Conservation (phyloP, 2,329 filamentous ascomycete species). For the Colletotrichum sidae region DNA sequence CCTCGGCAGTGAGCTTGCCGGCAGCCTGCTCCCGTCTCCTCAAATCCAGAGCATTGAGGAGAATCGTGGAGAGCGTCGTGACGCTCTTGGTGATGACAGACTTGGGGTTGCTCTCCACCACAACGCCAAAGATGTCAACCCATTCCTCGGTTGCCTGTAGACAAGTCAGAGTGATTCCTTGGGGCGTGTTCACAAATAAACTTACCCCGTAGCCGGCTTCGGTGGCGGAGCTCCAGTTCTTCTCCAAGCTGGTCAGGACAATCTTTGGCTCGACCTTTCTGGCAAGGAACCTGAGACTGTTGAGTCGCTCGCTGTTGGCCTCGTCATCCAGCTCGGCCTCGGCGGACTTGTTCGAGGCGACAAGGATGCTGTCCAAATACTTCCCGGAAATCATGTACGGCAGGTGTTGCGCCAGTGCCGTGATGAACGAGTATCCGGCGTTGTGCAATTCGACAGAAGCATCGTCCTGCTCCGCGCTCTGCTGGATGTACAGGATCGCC, state of each 20-base stretch:
- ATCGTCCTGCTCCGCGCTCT: conserved; percentile 67
- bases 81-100: conserved; percentile 81
- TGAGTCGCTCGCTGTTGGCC: conserved; percentile 72
- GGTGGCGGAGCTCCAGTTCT: conserved; percentile 77
- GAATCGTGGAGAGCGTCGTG: conserved; percentile 72
- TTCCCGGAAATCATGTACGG: conserved; percentile 88
- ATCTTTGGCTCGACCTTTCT: conserved; percentile 81
- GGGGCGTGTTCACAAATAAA: conserved; percentile 2
- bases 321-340: conserved; percentile 69
- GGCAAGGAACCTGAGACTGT: conserved; percentile 80
- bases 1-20: conserved; percentile 55
- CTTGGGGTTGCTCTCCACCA: conserved; percentile 84
- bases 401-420: conserved; percentile 82
- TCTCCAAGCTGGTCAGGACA: conserved; percentile 78
- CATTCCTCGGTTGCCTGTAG: conserved; percentile 74
- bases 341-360: conserved; percentile 79
- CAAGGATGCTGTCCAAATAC: conserved; percentile 78
- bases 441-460: conserved; percentile 78
- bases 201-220: conserved; percentile 72
- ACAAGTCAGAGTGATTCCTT: conserved; percentile 2
- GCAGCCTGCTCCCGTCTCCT: conserved; percentile 66
- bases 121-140: conserved; percentile 75
- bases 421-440: conserved; percentile 83
- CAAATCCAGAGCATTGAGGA: conserved; percentile 72
- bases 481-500: conserved; percentile 76